Evolutionary conservation across 129 eudicot species (phyloP).

Genomic region (Logfia minima): DNA sequence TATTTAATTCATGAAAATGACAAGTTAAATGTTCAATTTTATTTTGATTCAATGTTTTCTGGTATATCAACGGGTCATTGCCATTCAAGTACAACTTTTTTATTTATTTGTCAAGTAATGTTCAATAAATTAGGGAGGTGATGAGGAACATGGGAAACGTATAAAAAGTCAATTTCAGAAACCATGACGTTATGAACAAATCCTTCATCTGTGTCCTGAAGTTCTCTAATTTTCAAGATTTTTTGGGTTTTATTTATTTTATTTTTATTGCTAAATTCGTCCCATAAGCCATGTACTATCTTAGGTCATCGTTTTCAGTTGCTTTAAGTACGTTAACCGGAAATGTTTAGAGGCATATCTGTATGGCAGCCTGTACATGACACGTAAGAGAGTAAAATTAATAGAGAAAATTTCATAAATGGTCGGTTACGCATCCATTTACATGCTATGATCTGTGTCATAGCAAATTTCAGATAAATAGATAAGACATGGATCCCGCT

Average conservation of each 20-base stretch:
- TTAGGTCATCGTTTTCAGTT: background rate
- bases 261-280: too few relatives aligned
- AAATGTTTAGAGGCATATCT: background rate
- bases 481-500: too few relatives aligned
- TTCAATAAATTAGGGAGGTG: background rate
- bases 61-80: background rate
- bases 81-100: constrained; percentile 1
- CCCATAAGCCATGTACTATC: too few relatives aligned
- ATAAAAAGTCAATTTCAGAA: too few relatives aligned
- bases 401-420: too few relatives aligned
- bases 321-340: background rate
- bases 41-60: background rate
- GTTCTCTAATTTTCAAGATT: background rate
- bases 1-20: constrained; percentile 10
- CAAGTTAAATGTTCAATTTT: background rate
- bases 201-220: background rate
- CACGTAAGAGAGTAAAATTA: background rate
- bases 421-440: too few relatives aligned
- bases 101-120: background rate
- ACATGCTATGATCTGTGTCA: too few relatives aligned
- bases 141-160: background rate
- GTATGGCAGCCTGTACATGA: constrained; percentile 15
- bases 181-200: background rate
- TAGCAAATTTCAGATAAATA: too few relatives aligned
- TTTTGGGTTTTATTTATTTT: too few relatives aligned